A percentile compares a stretch with the other conserved stretches of the same genome.
Conservation (phyloP, 768 basidiomycete genomes). For the Leccinum uliginosum region DNA sequence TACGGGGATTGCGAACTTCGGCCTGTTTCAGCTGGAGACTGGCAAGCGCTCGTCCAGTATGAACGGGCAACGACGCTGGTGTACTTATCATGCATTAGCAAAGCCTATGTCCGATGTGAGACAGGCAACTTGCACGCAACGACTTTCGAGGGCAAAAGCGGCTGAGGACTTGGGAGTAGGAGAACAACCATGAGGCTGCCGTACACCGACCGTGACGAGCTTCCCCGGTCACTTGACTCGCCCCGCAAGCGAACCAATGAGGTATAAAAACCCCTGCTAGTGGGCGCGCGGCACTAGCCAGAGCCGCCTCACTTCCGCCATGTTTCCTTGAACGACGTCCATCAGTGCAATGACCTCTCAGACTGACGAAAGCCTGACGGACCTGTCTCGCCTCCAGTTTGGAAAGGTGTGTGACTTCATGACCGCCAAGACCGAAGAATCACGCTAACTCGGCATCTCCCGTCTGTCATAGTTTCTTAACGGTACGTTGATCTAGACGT, state of each 20-base stretch:
- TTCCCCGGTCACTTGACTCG: not conserved
- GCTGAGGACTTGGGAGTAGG: no score
- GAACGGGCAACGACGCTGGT: no score
- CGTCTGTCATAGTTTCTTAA: conserved; percentile 14
- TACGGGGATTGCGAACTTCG: no score
- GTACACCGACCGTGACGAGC: no score
- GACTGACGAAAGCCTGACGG: conserved; percentile 3
- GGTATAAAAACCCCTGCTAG: not conserved
- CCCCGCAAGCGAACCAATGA: not conserved
- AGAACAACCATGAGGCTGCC: no score
- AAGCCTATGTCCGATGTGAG: no score
- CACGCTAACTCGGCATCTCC: not conserved
- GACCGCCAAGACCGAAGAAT: not conserved
- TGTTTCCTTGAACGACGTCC: not conserved
- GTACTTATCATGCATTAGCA: no score
- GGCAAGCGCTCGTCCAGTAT: no score
- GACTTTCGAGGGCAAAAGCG: no score
- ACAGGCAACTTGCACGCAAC: no score
- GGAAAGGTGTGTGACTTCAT: conserved; percentile 18
- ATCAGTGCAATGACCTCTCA: conserved; percentile 7
- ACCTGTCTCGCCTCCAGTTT: conserved; percentile 17
- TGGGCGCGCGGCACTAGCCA: conserved; percentile 15
- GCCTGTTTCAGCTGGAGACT: no score
- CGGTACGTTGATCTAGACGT: conserved; percentile 4
- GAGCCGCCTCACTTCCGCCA: no score